phyloP scores from a whole-genome alignment of 2,329 filamentous ascomycete genomes.

The Fusarium sp. region DNA sequence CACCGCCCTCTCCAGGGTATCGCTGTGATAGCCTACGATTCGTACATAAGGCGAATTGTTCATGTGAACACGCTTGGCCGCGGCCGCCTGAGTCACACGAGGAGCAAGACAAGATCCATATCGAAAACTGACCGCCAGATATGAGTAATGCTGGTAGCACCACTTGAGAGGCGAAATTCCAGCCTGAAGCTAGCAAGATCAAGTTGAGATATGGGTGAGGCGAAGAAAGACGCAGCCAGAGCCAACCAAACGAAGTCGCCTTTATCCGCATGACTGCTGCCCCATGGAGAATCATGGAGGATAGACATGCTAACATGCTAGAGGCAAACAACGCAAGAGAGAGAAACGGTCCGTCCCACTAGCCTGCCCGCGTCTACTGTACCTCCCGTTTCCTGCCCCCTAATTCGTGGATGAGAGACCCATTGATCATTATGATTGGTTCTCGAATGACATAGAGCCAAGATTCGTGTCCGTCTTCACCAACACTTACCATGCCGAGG shows the following conservation, averaged over 20 bases:
- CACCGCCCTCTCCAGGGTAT: slow-evolving; percentile 24
- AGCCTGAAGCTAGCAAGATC: slow-evolving; percentile 22
- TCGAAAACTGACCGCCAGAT: slow-evolving; percentile 44
- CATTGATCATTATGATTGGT: slow-evolving; percentile 43
- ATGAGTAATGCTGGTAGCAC: slow-evolving; percentile 39
- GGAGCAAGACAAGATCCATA: slow-evolving; percentile 22
- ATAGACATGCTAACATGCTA: slow-evolving; percentile 22
- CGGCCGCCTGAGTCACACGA: slow-evolving; percentile 44
- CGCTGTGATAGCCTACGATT: slow-evolving; percentile 33
- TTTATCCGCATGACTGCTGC: slow-evolving; percentile 38
- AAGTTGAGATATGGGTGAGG: slow-evolving; percentile 37
- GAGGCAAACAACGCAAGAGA: slow-evolving; percentile 23
- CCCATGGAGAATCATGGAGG: slow-evolving; percentile 24
- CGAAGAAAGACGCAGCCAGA: slow-evolving; percentile 24
- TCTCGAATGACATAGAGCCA: slow-evolving; percentile 26
- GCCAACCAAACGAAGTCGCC: slow-evolving; percentile 44
- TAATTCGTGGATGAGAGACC: slow-evolving; percentile 20
- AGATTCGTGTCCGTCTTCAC: slow-evolving; percentile 22
- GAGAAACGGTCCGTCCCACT: slow-evolving; percentile 51
- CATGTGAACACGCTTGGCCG: slow-evolving; percentile 44
- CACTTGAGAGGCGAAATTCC: slow-evolving; percentile 40
- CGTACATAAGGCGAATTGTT: slow-evolving; percentile 30
- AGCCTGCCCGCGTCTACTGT: slow-evolving; percentile 28
- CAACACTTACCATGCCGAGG: slow-evolving; percentile 6
- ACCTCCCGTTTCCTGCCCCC: slow-evolving; percentile 8